Evolutionary conservation across 2,329 filamentous ascomycete genomes (phyloP).

Genomic region (Epichloe glyceriae): DNA sequence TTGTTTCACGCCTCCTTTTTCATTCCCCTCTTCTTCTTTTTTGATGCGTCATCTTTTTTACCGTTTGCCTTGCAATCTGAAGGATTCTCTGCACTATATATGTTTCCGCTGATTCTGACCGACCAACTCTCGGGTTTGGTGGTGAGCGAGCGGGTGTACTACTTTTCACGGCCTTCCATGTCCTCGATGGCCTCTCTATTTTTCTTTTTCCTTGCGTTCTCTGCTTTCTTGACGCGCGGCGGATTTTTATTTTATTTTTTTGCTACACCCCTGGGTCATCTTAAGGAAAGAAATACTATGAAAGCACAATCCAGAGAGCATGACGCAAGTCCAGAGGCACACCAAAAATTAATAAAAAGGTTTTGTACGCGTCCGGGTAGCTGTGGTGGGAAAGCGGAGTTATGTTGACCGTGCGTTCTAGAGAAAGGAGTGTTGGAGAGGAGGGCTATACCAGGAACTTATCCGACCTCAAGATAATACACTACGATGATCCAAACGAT

Average conservation of each 20-base stretch:
- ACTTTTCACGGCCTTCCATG: conserved; percentile 20
- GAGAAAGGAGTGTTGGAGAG: background rate
- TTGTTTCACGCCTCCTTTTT: conserved; percentile 1
- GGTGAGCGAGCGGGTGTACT: conserved; percentile 23
- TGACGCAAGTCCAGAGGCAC: background rate
- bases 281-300: background rate
- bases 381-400: conserved; percentile 7
- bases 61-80: conserved; percentile 12
- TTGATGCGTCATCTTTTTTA: conserved; percentile 7
- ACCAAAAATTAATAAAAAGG: conserved; percentile 1
- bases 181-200: conserved; percentile 14
- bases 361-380: conserved; percentile 6
- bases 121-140: conserved; percentile 17
- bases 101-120: conserved; percentile 17
- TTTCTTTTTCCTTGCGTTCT: conserved; percentile 2
- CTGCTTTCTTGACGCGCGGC: conserved; percentile 8
- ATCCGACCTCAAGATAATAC: conserved; percentile 18
- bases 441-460: conserved; percentile 17
- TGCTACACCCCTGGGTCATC: background rate
- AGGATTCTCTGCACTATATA: conserved; percentile 21
- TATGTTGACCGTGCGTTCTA: background rate
- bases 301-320: background rate
- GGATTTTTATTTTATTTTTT: background rate
- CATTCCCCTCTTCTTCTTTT: conserved; percentile 1
- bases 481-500: conserved; percentile 20